phyloP scores from a whole-genome alignment of 345 rosid genomes.

The Populus ilicifolia region DNA sequence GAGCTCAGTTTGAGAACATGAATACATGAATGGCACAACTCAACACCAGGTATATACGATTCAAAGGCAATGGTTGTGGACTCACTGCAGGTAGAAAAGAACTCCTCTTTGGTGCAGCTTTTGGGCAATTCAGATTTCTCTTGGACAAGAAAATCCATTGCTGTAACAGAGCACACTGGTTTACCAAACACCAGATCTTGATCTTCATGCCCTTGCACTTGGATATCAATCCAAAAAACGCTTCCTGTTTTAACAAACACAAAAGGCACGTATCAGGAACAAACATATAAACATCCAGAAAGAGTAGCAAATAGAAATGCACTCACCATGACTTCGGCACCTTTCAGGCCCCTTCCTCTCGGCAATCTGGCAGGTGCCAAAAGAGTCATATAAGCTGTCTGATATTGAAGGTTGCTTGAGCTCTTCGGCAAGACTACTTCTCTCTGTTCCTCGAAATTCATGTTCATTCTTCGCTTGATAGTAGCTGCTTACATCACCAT shows the following conservation, averaged over 20 bases:
- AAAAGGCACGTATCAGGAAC: background rate
- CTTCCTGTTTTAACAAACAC: background rate
- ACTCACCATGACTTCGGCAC: background rate
- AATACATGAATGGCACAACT: background rate
- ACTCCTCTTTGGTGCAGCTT: background rate
- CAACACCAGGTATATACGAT: background rate
- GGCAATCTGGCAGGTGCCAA: conserved; percentile 11
- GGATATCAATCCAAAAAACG: conserved; percentile 1
- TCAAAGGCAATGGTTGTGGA: background rate
- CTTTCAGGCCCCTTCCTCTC: background rate
- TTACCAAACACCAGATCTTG: background rate
- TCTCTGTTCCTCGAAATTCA: background rate
- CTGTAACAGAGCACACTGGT: background rate
- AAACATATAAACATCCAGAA: background rate
- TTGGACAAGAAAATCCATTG: background rate
- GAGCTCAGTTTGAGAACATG: background rate
- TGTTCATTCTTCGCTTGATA: background rate
- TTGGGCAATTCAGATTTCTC: background rate
- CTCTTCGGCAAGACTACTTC: conserved; percentile 5
- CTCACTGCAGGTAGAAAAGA: background rate
- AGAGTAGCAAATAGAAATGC: background rate
- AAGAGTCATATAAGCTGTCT: conserved; percentile 19
- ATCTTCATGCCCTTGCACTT: background rate
- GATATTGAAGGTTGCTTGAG: background rate
- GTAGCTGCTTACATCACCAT: background rate